These are phyloP conservation scores for Solanum hybrid DNA, from an alignment of 305 asterid species.

Conservation along the genomic window DNA sequence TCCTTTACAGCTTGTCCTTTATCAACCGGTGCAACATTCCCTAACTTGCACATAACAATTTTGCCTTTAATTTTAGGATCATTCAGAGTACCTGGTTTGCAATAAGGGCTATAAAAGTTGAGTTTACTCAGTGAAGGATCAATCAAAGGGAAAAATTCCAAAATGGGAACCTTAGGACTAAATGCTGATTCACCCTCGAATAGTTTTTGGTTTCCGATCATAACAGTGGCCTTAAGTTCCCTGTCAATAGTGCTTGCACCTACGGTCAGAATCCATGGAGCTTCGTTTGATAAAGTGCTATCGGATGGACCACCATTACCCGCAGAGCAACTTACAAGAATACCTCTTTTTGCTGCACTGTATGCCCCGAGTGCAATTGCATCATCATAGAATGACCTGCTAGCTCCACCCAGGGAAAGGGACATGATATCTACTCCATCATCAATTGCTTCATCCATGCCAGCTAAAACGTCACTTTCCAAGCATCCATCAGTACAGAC, in stretches of 20 bases:
- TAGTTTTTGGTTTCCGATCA: background rate
- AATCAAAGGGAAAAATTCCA: constrained; percentile 16
- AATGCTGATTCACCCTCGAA: background rate
- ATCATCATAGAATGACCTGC: background rate
- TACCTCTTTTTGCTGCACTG: background rate
- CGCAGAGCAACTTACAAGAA: background rate
- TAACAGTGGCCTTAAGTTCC: background rate
- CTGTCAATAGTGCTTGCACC: constrained; percentile 2
- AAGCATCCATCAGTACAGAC: constrained; percentile 5
- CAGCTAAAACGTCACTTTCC: constrained; percentile 8
- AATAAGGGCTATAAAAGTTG: background rate
- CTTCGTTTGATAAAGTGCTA: background rate
- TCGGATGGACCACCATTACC: background rate
- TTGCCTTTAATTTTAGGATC: background rate
- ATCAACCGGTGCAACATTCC: background rate
- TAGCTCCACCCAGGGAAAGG: constrained; percentile 10
- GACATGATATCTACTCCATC: constrained; percentile 1
- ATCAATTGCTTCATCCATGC: constrained; percentile 3
- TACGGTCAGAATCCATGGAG: background rate
- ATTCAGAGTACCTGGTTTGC: background rate
- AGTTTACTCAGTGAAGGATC: constrained; percentile 6
- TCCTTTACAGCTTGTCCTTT: background rate
- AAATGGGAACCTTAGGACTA: constrained; percentile 28
- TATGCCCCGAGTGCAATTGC: background rate
- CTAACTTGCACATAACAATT: background rate